These are phyloP conservation scores for Wickerhamomyces bisporus DNA, from an alignment of 805 yeast genomes.

Conservation along the genomic window DNA sequence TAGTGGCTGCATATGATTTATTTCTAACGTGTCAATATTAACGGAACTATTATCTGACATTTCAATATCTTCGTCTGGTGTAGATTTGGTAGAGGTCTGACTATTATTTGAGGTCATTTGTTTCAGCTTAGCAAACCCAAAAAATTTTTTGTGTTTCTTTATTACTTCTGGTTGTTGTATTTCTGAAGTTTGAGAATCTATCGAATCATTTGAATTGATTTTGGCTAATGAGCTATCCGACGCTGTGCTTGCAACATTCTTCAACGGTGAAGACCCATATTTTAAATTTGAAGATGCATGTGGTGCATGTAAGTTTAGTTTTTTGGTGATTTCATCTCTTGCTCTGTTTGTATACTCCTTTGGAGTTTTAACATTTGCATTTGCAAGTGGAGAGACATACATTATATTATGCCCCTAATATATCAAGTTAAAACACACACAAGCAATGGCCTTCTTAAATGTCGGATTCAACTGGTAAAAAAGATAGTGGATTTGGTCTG, in stretches of 20 bases:
- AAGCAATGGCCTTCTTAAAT: too few relatives aligned
- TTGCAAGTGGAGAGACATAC: conserved; percentile 21
- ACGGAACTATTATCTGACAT: conserved; percentile 10
- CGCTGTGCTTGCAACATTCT: conserved; percentile 19
- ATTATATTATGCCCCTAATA: too few relatives aligned
- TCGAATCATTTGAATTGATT: conserved; percentile 17
- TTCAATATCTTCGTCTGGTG: conserved; percentile 10
- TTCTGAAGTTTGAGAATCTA: conserved; percentile 15
- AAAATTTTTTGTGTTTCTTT: background rate
- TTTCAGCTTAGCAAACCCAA: background rate
- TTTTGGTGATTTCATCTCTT: conserved; percentile 24
- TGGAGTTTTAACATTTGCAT: conserved; percentile 21
- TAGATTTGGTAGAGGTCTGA: background rate
- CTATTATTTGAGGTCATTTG: background rate
- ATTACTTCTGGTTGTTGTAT: background rate
- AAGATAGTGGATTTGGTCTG: too few relatives aligned
- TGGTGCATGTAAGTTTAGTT: conserved; percentile 18
- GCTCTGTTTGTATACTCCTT: conserved; percentile 26
- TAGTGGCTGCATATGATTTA: conserved; percentile 15
- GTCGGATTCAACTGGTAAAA: too few relatives aligned
- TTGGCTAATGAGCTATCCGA: conserved; percentile 22
- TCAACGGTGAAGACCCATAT: conserved; percentile 27
- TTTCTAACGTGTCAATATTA: conserved; percentile 3
- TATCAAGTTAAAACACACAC: too few relatives aligned
- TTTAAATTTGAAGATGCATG: conserved; percentile 14